Conservation (phyloP, 108 stramenopile genomes). For the Nannochloropsis gaditana region DNA sequence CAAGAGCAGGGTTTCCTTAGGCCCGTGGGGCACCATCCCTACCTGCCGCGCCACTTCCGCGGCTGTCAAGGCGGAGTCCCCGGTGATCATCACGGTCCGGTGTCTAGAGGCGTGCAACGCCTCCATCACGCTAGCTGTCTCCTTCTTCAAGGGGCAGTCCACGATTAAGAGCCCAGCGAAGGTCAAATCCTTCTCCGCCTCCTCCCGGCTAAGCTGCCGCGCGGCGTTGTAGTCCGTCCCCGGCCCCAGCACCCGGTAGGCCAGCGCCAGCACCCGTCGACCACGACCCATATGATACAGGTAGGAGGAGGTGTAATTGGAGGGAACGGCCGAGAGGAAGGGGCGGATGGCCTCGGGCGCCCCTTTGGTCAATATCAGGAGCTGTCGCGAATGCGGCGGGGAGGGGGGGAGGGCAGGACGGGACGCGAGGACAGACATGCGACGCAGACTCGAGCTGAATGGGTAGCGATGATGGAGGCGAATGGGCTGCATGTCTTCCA, state of each 20-base stretch:
- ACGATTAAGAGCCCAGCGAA: constrained; percentile 89
- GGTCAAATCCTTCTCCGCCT: constrained; percentile 62
- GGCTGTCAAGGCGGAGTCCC: constrained; percentile 88
- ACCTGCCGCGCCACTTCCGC: constrained; percentile 77
- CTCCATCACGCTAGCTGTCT: constrained; percentile 71
- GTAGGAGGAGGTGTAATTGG: constrained; percentile 66
- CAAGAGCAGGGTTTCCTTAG: neutral
- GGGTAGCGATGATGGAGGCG: constrained; percentile 61
- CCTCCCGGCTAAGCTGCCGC: constrained; percentile 18
- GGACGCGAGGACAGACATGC: constrained; percentile 63
- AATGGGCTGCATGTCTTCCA: constrained; percentile 41
- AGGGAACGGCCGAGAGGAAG: constrained; percentile 63
- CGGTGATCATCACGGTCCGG: constrained; percentile 83
- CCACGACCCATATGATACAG: constrained; percentile 66
- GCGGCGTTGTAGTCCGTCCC: constrained; percentile 14
- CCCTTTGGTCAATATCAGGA: constrained; percentile 70
- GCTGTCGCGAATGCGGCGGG: neutral
- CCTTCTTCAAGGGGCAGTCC: constrained; percentile 83
- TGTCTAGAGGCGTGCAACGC: constrained; percentile 68
- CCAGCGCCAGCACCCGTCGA: constrained; percentile 48
- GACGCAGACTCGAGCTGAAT: constrained; percentile 73
- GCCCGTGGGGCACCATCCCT: neutral
- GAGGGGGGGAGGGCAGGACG: neutral
- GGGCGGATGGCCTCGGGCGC: constrained; percentile 72
- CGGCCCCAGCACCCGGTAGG: constrained; percentile 42